These are phyloP conservation scores for Eutrema salsugineum DNA, from an alignment of 441 rosid genomes.

Conservation along the genomic window DNA sequence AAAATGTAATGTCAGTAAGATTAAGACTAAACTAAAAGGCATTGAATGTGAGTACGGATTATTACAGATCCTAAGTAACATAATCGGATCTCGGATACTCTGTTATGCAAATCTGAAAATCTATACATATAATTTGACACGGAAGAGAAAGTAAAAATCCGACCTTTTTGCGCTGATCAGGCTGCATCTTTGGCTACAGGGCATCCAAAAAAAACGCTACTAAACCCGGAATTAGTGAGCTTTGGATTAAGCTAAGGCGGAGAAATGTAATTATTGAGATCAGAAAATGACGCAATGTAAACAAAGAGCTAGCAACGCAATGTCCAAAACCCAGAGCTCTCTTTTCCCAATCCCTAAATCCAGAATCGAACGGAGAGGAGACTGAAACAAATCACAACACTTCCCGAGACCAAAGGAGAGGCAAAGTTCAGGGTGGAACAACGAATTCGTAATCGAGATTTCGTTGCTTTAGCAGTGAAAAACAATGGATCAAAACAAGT, in stretches of 20 bases:
- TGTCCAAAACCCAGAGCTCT: constrained; percentile 10
- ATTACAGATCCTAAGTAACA: constrained; percentile 20
- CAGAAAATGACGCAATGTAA: not conserved
- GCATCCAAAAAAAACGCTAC: constrained; percentile 37
- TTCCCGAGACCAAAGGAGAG: not conserved
- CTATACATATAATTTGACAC: not conserved
- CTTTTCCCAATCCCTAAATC: not conserved
- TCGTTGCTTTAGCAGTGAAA: not conserved
- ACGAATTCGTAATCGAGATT: not conserved
- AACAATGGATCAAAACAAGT: not conserved
- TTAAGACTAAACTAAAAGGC: not conserved
- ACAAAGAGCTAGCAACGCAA: constrained; percentile 1
- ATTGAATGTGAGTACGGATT: not conserved
- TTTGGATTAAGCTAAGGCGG: not conserved
- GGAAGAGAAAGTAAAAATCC: not conserved
- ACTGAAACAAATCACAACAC: not conserved
- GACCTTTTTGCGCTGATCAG: constrained; percentile 92
- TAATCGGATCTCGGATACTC: constrained; percentile 26
- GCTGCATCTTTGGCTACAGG: constrained; percentile 63
- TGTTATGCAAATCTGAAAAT: not conserved
- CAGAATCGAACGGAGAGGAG: not conserved
- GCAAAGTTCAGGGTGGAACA: not conserved
- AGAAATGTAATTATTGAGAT: not conserved
- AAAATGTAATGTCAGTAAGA: not conserved
- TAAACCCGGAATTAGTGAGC: not conserved